phyloP scores from a whole-genome alignment of 257 asterid species.

The Scutellaria barbata region DNA sequence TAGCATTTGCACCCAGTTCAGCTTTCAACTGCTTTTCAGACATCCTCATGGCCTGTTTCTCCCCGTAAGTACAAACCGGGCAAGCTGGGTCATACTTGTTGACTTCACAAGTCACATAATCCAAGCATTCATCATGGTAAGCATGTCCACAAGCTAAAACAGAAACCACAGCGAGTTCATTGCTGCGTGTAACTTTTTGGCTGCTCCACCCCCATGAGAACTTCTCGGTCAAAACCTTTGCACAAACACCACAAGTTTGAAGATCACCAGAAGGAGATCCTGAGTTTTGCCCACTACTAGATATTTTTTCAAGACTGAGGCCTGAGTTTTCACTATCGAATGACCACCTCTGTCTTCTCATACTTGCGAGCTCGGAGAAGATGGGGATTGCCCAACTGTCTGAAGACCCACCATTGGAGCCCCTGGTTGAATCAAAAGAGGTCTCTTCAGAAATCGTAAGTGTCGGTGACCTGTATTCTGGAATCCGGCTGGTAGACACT shows the following conservation, averaged over 20 bases:
- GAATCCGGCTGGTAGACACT: too few species aligned
- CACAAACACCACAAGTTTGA: slow-evolving; percentile 82
- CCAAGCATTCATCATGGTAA: slow-evolving; percentile 95
- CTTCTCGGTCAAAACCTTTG: slow-evolving; percentile 73
- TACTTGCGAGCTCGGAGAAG: slow-evolving; percentile 61
- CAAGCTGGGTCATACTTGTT: slow-evolving; percentile 84
- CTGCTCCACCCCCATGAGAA: slow-evolving; percentile 71
- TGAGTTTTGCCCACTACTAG: slow-evolving; percentile 54
- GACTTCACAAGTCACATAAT: slow-evolving; percentile 84
- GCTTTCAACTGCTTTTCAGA: slow-evolving; percentile 80
- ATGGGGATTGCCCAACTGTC: slow-evolving; percentile 83
- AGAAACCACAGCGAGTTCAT: slow-evolving; percentile 84
- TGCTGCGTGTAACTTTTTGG: slow-evolving; percentile 63
- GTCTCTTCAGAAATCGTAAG: slow-evolving; percentile 65
- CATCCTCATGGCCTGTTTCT: slow-evolving; percentile 72
- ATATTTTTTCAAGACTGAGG: slow-evolving; percentile 55
- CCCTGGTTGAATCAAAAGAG: slow-evolving; percentile 68
- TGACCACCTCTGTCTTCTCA: slow-evolving; percentile 83
- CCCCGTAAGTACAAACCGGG: slow-evolving; percentile 91
- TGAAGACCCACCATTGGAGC: slow-evolving; percentile 74
- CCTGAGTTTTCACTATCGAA: slow-evolving; percentile 81
- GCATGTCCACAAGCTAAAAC: slow-evolving; percentile 87
- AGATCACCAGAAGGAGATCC: slow-evolving; percentile 53
- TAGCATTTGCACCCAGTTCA: slow-evolving; percentile 65
- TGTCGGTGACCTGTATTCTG: slow-evolving; percentile 53